Evolutionary conservation across 2,329 filamentous ascomycete genomes (phyloP).

Genomic region (Lojkania enalia): DNA sequence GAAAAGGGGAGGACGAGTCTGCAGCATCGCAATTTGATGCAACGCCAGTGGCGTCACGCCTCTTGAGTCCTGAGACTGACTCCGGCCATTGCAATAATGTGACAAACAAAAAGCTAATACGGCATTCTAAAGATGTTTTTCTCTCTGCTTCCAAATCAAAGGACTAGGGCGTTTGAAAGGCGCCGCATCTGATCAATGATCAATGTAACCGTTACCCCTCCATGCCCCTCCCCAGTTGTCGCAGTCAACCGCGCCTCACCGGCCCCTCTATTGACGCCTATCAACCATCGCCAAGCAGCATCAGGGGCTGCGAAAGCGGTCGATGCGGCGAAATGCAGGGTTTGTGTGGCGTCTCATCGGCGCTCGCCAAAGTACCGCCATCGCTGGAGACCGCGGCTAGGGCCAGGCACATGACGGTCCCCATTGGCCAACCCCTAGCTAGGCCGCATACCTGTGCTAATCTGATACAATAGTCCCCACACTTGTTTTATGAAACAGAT

Average conservation of each 20-base stretch:
- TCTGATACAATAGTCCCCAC: conserved; percentile 43
- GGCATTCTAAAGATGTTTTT: neutral
- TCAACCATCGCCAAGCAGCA: conserved; percentile 3
- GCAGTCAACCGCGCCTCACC: conserved; percentile 16
- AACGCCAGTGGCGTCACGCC: neutral
- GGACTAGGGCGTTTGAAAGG: neutral
- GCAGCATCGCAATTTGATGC: conserved; percentile 1
- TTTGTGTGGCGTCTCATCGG: conserved; percentile 28
- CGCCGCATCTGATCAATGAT: too few relatives aligned
- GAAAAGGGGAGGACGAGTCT: conserved; percentile 9
- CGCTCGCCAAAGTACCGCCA: conserved; percentile 14
- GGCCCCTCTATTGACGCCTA: conserved; percentile 13
- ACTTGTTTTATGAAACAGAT: conserved; percentile 39
- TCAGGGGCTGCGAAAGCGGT: conserved; percentile 12
- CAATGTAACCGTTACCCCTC: conserved; percentile 11
- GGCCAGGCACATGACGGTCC: conserved; percentile 23
- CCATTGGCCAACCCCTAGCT: conserved; percentile 25
- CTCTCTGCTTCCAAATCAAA: neutral
- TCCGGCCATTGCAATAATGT: neutral
- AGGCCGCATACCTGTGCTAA: conserved; percentile 23
- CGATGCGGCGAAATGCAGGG: conserved; percentile 23
- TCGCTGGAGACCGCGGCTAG: conserved; percentile 25
- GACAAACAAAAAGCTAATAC: neutral
- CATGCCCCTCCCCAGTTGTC: conserved; percentile 6
- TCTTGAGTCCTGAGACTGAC: neutral